phyloP scores from a whole-genome alignment of 2,329 filamentous ascomycete genomes.

The Ophiostoma tasmaniense region DNA sequence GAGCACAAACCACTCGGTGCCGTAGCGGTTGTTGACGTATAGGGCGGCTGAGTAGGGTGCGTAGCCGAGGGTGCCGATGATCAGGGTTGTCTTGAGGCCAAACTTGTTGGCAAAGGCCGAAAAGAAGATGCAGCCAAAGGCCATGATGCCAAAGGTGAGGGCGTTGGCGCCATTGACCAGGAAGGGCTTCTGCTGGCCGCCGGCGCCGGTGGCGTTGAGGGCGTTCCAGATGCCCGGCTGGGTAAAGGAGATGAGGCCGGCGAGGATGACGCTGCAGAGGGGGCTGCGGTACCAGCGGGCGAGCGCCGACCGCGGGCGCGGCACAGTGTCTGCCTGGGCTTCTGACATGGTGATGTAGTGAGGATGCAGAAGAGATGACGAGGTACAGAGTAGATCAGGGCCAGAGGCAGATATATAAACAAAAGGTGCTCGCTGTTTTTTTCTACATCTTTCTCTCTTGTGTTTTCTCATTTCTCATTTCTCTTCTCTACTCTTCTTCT shows the following conservation, averaged over 20 bases:
- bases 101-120: conserved; percentile 7
- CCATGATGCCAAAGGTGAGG: conserved; percentile 5
- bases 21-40: conserved; percentile 8
- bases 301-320: not conserved
- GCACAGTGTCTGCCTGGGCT: not conserved
- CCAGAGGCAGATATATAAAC: not conserved
- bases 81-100: not conserved
- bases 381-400: not conserved
- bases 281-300: conserved; percentile 7
- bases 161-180: conserved; percentile 6
- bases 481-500: not conserved
- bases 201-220: conserved; percentile 7
- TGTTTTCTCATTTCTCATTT: no score
- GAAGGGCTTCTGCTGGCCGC: conserved; percentile 8
- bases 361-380: not conserved
- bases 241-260: conserved; percentile 6
- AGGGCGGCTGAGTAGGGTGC: not conserved
- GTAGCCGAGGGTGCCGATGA: conserved; percentile 7
- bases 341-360: conserved; percentile 1
- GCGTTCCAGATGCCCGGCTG: conserved; percentile 8
- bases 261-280: conserved; percentile 1
- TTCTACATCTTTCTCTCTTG: not conserved
- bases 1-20: conserved; percentile 6
- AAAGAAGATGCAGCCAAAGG: conserved; percentile 7
- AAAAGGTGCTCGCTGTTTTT: not conserved